A percentile compares a stretch with the other conserved stretches of the same genome.
Conservation (phyloP, 2,329 filamentous ascomycete species). For the Leptographium radiaticola region DNA sequence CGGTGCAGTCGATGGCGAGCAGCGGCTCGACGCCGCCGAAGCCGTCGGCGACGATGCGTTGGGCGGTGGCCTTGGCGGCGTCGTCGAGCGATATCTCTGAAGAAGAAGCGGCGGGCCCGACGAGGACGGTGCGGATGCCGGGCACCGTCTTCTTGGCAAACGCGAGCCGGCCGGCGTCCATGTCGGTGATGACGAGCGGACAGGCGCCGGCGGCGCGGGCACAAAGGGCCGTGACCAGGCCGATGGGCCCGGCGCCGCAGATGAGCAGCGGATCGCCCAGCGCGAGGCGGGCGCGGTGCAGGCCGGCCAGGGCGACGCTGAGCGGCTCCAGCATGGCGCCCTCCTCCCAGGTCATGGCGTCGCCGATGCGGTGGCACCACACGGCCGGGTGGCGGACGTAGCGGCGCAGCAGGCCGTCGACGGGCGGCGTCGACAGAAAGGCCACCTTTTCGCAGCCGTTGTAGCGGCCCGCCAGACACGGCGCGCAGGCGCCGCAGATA, state of each 20-base stretch:
- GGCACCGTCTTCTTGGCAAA: slow-evolving; percentile 81
- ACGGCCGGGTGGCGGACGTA: slow-evolving; percentile 91
- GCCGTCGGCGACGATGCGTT: slow-evolving; percentile 47
- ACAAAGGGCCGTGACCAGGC: slow-evolving; percentile 77
- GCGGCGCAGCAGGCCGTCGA: slow-evolving; percentile 72
- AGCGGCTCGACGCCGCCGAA: slow-evolving; percentile 72
- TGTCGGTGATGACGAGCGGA: slow-evolving; percentile 88
- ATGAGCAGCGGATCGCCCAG: slow-evolving; percentile 81
- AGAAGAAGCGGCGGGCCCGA: slow-evolving; percentile 31
- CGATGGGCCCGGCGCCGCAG: slow-evolving; percentile 89
- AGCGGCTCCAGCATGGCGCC: slow-evolving; percentile 85
- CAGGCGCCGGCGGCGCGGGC: slow-evolving; percentile 76
- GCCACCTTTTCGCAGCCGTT: slow-evolving; percentile 81
- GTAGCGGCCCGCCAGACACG: slow-evolving; percentile 83
- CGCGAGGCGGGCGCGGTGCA: slow-evolving; percentile 68
- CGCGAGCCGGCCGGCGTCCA: slow-evolving; percentile 69
- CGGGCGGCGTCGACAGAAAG: slow-evolving; percentile 84
- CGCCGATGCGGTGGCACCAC: slow-evolving; percentile 92
- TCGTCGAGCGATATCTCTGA: slow-evolving; percentile 28
- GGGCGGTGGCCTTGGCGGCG: slow-evolving; percentile 58
- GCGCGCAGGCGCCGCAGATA: slow-evolving; percentile 82
- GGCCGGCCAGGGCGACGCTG: slow-evolving; percentile 74
- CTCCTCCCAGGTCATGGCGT: slow-evolving; percentile 73
- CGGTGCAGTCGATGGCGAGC: slow-evolving; percentile 83
- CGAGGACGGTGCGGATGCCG: slow-evolving; percentile 66